These are phyloP conservation scores for Colletotrichum chrysophilum DNA, from an alignment of 2,329 filamentous ascomycete genomes.

Conservation along the genomic window DNA sequence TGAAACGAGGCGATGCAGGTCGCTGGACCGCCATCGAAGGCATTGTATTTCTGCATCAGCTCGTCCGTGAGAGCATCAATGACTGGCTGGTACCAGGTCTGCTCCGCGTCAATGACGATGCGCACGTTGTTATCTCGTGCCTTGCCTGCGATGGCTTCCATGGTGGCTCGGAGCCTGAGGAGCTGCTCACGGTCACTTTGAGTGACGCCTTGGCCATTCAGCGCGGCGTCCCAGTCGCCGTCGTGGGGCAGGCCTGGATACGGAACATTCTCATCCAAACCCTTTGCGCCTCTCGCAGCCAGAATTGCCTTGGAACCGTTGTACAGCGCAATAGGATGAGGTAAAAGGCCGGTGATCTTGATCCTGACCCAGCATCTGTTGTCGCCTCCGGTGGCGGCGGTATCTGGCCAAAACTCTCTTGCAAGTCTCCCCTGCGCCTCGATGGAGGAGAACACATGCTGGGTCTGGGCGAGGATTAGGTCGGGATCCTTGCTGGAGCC, in stretches of 20 bases:
- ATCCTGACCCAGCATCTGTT: slow-evolving; percentile 24
- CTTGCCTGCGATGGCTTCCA: neutral
- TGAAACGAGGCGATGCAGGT: neutral
- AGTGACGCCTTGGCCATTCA: neutral
- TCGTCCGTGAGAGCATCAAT: neutral
- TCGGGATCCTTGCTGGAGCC: slow-evolving; percentile 24
- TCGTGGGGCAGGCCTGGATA: neutral
- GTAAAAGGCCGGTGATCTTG: slow-evolving; percentile 24
- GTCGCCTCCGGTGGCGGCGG: slow-evolving; percentile 14
- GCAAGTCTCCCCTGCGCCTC: neutral
- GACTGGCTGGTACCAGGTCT: neutral
- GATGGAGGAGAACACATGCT: neutral
- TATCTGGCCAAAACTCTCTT: slow-evolving; percentile 10
- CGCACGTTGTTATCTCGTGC: neutral
- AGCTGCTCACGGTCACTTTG: neutral
- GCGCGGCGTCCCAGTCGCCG: neutral
- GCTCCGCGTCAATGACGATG: neutral
- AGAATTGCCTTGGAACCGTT: slow-evolving; percentile 22
- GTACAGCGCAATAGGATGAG: slow-evolving; percentile 21
- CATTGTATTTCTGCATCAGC: neutral
- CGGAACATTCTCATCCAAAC: neutral
- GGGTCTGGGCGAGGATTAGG: slow-evolving; percentile 8
- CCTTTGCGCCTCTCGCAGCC: slow-evolving; percentile 11
- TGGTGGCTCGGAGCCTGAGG: neutral
- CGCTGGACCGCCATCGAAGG: neutral